phyloP scores from a whole-genome alignment of 176 grass and related monocot species.

The Musa schizocarpa region DNA sequence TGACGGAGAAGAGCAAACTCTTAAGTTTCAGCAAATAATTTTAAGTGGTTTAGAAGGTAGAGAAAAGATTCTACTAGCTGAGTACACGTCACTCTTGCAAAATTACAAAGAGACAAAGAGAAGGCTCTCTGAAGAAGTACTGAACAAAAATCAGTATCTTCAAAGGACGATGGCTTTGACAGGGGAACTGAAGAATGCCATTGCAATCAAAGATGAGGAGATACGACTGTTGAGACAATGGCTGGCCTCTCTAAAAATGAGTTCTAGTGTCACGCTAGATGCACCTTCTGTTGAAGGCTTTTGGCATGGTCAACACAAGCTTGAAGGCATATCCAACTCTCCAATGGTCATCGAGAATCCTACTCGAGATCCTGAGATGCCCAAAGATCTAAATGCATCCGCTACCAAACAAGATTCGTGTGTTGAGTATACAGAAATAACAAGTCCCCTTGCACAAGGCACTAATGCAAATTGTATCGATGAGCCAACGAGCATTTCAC shows the following conservation, averaged over 20 bases:
- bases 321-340: conserved; percentile 30
- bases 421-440: not conserved
- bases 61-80: conserved; percentile 41
- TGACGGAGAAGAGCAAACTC: conserved; percentile 6
- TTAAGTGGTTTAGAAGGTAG: conserved; percentile 33
- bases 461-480: conserved; percentile 20
- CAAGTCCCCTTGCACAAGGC: conserved; percentile 29
- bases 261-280: conserved; percentile 17
- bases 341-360: conserved; percentile 31
- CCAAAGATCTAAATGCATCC: not conserved
- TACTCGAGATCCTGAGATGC: conserved; percentile 13
- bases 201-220: conserved; percentile 61
- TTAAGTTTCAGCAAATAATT: conserved; percentile 29
- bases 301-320: conserved; percentile 14
- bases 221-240: conserved; percentile 42
- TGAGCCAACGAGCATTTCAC: conserved; percentile 21
- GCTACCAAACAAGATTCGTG: not conserved
- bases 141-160: conserved; percentile 51
- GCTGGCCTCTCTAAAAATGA: not conserved
- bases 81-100: conserved; percentile 44
- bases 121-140: conserved; percentile 42
- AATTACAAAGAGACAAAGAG: conserved; percentile 58
- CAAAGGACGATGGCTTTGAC: conserved; percentile 35
- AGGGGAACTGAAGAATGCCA: conserved; percentile 41
- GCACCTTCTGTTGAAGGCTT: conserved; percentile 1